Conservation (phyloP, 2,329 filamentous ascomycete genomes). For the Trichoderma endophyticum region DNA sequence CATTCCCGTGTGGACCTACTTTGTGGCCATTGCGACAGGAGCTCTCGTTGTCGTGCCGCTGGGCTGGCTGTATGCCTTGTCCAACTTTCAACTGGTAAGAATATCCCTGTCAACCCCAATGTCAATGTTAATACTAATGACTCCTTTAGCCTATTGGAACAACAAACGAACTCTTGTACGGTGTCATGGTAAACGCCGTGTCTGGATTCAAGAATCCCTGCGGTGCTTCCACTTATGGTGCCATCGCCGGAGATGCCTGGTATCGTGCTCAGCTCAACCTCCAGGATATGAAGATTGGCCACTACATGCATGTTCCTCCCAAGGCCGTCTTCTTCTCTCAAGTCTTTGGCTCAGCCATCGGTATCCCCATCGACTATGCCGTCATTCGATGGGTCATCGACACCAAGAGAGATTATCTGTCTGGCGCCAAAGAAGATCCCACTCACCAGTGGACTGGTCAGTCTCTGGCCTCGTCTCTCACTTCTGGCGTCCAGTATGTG, state of each 20-base stretch:
- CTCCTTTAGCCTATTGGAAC: slow-evolving; percentile 45
- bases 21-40: slow-evolving; percentile 54
- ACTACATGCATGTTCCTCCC: slow-evolving; percentile 61
- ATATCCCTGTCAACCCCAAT: neutral
- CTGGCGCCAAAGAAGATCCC: slow-evolving; percentile 49
- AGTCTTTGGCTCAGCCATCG: slow-evolving; percentile 56
- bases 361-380: slow-evolving; percentile 59
- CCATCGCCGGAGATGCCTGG: slow-evolving; percentile 61
- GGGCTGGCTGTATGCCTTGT: slow-evolving; percentile 58
- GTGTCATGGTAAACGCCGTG: slow-evolving; percentile 55
- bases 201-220: slow-evolving; percentile 52
- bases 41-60: slow-evolving; percentile 55
- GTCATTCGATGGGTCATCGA: slow-evolving; percentile 59
- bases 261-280: slow-evolving; percentile 56
- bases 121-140: neutral
- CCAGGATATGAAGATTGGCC: slow-evolving; percentile 62
- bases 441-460: slow-evolving; percentile 62
- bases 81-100: slow-evolving; percentile 45
- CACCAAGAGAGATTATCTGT: slow-evolving; percentile 54
- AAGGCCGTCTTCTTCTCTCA: slow-evolving; percentile 59
- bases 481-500: slow-evolving; percentile 58
- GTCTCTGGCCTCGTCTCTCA: slow-evolving; percentile 47
- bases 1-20: slow-evolving; percentile 58
- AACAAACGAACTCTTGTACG: slow-evolving; percentile 59
- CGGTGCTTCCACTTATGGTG: slow-evolving; percentile 55